Conservation (phyloP, 257 asterid genomes). For the Salvia splendens region DNA sequence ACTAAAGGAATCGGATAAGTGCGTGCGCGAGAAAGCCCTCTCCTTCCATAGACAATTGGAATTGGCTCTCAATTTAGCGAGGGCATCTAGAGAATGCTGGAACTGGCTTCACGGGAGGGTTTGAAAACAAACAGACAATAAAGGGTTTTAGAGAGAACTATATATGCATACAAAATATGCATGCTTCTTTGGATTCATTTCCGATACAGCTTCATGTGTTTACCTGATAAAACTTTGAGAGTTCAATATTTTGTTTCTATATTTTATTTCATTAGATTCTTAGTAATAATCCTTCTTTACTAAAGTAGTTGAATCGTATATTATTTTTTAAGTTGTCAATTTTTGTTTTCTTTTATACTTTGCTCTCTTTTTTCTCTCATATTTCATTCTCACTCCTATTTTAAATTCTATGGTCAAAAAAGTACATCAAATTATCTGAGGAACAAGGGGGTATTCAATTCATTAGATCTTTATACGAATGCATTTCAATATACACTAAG, state of each 20-base stretch:
- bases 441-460: too few relatives aligned
- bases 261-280: too few relatives aligned
- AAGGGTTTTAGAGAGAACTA: conserved; percentile 41
- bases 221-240: rapidly evolving
- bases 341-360: too few relatives aligned
- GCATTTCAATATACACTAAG: too few relatives aligned
- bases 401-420: too few relatives aligned
- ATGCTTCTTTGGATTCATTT: neutral
- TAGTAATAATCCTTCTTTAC: too few relatives aligned
- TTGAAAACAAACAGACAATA: conserved; percentile 38
- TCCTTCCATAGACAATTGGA: conserved; percentile 21
- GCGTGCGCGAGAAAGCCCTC: conserved; percentile 25
- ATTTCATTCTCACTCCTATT: too few relatives aligned
- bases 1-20: conserved; percentile 27
- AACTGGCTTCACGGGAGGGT: conserved; percentile 63
- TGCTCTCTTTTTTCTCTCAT: too few relatives aligned
- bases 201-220: neutral
- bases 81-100: conserved; percentile 27
- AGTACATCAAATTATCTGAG: too few relatives aligned
- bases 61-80: conserved; percentile 19
- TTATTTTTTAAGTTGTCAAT: too few relatives aligned
- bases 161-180: conserved; percentile 19
- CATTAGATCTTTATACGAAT: too few relatives aligned
- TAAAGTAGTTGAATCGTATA: too few relatives aligned
- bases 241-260: rapidly evolving